Base-by-base conservation (phyloP, 2,329 filamentous ascomycete species). In the Ascochyta koolunga region DNA sequence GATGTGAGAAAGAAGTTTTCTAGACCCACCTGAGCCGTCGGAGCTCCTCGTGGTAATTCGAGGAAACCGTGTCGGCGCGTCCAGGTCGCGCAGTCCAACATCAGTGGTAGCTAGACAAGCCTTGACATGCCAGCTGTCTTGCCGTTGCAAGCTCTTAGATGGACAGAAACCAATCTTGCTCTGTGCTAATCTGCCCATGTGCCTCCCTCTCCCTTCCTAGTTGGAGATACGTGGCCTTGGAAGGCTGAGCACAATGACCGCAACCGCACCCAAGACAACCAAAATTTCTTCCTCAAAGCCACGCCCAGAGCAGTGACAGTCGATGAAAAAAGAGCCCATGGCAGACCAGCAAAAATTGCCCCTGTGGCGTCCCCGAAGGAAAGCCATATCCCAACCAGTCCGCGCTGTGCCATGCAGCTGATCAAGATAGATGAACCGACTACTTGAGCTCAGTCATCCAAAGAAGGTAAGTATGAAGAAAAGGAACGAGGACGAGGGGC, bases 351-450 rank as follows among this genome's bases (percentile, higher is more conserved):
- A 68, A 68, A 68, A 68, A 68, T 68, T 68, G 60, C 62, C 54
- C 65, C 70, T 59, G 55, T 67, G 64, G 70, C 62, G 68, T 66
- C 63, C 68, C 68, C 69, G 64, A 68, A 72, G 64, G 66, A 69
- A 65, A 66, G 62, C 69, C 67, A 66, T 64, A 62, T 56, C 61
- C 58, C 53, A 59, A 64, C 69, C 61, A 57, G 66, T 60, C 71
- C 69, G 61, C 70, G 70, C 59, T 72, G 71, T 74, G 70, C 71
- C 69, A 73, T 74, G 70, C 64, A 73, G 69, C 64, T 62, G 56
- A 65, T 62, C 59, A 62, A 56, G 48, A 55, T 61, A 65, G 67
- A 66, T 55, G 54, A 57, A 61, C 64, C 60, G 51, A 56, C 64
- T 62, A 61, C 62, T 60, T 73, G 70, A 72, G 59, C 70, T 59